Evolutionary conservation across 192 early-diverging fungal genomes (phyloP).

Genomic region (Rhizoclosmatium sp.): DNA sequence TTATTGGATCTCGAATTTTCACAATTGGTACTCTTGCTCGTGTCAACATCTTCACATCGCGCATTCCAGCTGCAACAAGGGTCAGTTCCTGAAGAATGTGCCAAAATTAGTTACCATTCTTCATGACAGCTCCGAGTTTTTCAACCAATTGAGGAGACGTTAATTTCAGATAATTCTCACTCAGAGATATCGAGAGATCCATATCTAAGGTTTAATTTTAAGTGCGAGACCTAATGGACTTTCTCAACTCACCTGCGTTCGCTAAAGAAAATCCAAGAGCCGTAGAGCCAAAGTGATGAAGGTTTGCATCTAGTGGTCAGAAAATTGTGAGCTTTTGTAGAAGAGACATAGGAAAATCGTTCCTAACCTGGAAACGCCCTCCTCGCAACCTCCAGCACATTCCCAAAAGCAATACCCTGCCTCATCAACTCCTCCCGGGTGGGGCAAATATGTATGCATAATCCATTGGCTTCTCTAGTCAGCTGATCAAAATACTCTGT

Average conservation of each 20-base stretch:
- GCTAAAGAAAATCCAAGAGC: constrained; percentile 41
- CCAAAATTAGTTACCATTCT: constrained; percentile 25
- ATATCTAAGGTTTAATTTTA: constrained; percentile 22
- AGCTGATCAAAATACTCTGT: constrained; percentile 43
- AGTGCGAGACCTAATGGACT: neutral
- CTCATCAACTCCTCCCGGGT: constrained; percentile 21
- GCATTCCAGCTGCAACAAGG: constrained; percentile 21
- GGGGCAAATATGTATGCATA: constrained; percentile 21
- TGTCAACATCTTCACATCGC: constrained; percentile 43
- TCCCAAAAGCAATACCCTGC: constrained; percentile 31
- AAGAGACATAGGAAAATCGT: constrained; percentile 12
- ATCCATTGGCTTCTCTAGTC: constrained; percentile 23
- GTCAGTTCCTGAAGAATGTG: neutral
- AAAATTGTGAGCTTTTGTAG: neutral
- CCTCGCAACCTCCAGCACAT: constrained; percentile 32
- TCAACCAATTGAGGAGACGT: constrained; percentile 43
- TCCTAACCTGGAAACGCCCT: constrained; percentile 34
- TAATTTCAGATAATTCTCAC: constrained; percentile 5
- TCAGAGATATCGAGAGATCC: constrained; percentile 37
- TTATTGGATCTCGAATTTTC: constrained; percentile 43
- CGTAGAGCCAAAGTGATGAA: constrained; percentile 46
- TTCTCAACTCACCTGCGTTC: constrained; percentile 23
- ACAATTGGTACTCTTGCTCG: constrained; percentile 50
- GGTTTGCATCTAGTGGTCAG: constrained; percentile 14
- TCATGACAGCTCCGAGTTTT: constrained; percentile 42